Evolutionary conservation across 2,329 filamentous ascomycete species (phyloP).

Genomic region (Arthrobotrys pseudoclavata): DNA sequence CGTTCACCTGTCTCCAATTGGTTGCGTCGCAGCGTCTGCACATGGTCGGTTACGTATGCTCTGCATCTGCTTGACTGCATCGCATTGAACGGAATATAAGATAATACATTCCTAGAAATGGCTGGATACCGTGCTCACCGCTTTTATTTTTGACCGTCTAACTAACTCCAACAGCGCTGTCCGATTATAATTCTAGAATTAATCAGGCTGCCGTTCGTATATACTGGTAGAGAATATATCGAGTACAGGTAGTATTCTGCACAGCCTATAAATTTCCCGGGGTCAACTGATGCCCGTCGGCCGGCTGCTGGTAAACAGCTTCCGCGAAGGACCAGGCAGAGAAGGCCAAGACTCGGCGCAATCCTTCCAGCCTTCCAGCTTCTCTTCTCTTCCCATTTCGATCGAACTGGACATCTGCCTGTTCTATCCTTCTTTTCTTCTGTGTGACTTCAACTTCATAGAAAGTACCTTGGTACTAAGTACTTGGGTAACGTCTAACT

Average conservation of each 20-base stretch:
- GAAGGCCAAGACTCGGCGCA: conserved; percentile 30
- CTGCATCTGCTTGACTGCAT: conserved; percentile 20
- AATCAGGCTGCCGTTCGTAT: conserved; percentile 1
- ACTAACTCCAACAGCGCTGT: neutral
- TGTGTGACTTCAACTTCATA: no score
- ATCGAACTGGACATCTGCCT: neutral
- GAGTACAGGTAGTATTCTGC: neutral
- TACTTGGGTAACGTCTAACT: no score
- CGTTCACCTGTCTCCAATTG: conserved; percentile 26
- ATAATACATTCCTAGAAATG: conserved; percentile 31
- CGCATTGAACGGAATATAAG: conserved; percentile 32
- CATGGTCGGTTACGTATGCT: conserved; percentile 32
- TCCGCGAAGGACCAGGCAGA: conserved; percentile 30
- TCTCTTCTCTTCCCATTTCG: conserved; percentile 20
- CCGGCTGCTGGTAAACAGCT: conserved; percentile 29
- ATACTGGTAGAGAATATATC: no score
- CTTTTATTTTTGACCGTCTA: neutral
- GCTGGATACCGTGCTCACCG: conserved; percentile 12
- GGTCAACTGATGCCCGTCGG: conserved; percentile 24
- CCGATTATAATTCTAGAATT: neutral
- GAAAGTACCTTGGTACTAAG: no score
- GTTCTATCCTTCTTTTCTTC: neutral
- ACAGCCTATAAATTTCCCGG: conserved; percentile 21
- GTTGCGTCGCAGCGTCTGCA: conserved; percentile 12
- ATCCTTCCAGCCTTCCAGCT: conserved; percentile 26